Conservation (phyloP, 2,329 filamentous ascomycete species). For the Stemphylium beticola region DNA sequence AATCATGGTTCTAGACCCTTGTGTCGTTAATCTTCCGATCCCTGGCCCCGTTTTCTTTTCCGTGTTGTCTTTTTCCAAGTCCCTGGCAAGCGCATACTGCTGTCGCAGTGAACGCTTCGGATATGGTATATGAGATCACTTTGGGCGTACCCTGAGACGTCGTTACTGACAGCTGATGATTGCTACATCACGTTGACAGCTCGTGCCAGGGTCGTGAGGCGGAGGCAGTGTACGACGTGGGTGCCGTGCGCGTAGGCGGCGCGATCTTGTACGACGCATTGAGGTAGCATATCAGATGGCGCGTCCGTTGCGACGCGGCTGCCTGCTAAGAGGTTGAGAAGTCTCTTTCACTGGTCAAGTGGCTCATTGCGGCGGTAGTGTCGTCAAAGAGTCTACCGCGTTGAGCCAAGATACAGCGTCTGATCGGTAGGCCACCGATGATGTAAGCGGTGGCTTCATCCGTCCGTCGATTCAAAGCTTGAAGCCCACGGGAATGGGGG, state of each 20-base stretch:
- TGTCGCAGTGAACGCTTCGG: background rate
- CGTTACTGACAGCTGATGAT: slow-evolving; percentile 3
- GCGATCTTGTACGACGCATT: slow-evolving; percentile 3
- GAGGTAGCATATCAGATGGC: background rate
- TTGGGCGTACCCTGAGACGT: background rate
- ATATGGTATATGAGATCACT: background rate
- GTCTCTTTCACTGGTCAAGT: slow-evolving; percentile 1
- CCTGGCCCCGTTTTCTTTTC: background rate
- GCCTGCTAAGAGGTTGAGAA: background rate
- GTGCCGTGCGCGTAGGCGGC: background rate
- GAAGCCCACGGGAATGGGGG: background rate
- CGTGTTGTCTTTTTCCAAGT: background rate
- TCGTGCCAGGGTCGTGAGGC: background rate
- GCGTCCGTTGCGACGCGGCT: background rate
- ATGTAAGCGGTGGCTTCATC: background rate
- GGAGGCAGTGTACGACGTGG: background rate
- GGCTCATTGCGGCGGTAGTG: background rate
- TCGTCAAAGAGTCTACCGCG: background rate
- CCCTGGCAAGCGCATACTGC: background rate
- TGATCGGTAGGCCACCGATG: background rate
- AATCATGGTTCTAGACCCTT: slow-evolving; percentile 4
- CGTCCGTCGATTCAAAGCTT: background rate
- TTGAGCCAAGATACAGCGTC: background rate
- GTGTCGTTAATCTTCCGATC: slow-evolving; percentile 6
- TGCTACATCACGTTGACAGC: background rate